Evolutionary conservation across 2,329 filamentous ascomycete species (phyloP).

Genomic region (Aureobasidium namibiae): DNA sequence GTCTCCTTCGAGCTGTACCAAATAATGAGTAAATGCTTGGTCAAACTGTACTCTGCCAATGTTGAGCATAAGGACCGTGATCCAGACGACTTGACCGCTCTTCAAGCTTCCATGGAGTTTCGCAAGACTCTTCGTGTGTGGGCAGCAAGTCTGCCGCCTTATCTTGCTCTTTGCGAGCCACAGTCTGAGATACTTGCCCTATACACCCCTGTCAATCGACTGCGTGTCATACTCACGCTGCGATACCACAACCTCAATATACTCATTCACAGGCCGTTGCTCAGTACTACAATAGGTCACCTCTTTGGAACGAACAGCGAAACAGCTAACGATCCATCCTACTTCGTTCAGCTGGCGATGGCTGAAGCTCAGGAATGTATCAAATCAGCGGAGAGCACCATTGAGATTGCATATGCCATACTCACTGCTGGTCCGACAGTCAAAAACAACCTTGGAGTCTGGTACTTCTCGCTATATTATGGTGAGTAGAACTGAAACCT

Average conservation of each 20-base stretch:
- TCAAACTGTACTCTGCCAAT: slow-evolving; percentile 26
- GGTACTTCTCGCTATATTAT: slow-evolving; percentile 37
- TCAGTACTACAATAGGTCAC: slow-evolving; percentile 31
- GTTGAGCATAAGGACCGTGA: slow-evolving; percentile 24
- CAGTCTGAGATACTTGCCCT: background rate
- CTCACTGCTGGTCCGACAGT: slow-evolving; percentile 17
- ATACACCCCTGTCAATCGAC: slow-evolving; percentile 21
- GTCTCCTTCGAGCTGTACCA: background rate
- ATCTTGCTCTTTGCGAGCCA: slow-evolving; percentile 2
- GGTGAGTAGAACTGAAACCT: slow-evolving; percentile 18
- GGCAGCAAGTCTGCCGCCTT: background rate
- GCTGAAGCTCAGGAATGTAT: slow-evolving; percentile 20
- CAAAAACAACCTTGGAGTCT: slow-evolving; percentile 28
- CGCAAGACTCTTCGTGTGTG: slow-evolving; percentile 17
- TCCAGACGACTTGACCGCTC: slow-evolving; percentile 32
- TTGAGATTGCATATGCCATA: slow-evolving; percentile 25
- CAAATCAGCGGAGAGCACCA: slow-evolving; percentile 29
- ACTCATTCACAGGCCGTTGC: slow-evolving; percentile 34
- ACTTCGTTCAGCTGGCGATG: slow-evolving; percentile 21
- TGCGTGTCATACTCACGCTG: slow-evolving; percentile 36
- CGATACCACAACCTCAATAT: slow-evolving; percentile 36
- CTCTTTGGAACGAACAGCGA: background rate
- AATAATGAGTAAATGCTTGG: background rate
- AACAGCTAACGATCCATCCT: slow-evolving; percentile 11
- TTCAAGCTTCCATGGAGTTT: slow-evolving; percentile 23